These are phyloP conservation scores for Entomortierella parvispora DNA, from an alignment of 192 early-diverging fungal genomes.

Conservation along the genomic window DNA sequence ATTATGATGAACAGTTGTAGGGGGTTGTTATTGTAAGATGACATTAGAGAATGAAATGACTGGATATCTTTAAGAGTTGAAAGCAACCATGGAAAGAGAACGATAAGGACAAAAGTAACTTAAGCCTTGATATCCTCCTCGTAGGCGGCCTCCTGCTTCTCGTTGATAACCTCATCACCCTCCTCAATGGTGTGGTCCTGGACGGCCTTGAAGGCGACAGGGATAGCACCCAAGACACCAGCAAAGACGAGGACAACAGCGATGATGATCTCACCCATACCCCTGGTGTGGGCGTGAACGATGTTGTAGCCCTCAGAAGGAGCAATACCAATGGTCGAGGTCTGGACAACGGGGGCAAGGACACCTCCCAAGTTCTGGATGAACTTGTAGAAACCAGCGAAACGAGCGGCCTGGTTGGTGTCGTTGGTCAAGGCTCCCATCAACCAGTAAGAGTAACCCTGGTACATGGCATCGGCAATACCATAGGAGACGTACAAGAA, in stretches of 20 bases:
- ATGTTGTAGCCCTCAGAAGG: slow-evolving; percentile 18
- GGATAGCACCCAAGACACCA: slow-evolving; percentile 33
- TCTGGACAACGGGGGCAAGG: slow-evolving; percentile 41
- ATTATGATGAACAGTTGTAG: no score
- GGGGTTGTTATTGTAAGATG: no score
- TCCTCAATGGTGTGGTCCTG: slow-evolving; percentile 29
- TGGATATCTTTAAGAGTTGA: slow-evolving; percentile 2
- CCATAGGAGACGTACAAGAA: slow-evolving; percentile 82
- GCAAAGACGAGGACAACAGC: slow-evolving; percentile 31
- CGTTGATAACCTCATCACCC: slow-evolving; percentile 14
- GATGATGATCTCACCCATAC: slow-evolving; percentile 46
- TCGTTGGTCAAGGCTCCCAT: slow-evolving; percentile 89
- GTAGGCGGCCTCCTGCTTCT: slow-evolving; percentile 34
- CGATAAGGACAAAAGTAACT: background rate
- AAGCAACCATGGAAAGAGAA: background rate
- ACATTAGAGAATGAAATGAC: no score
- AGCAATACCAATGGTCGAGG: slow-evolving; percentile 30
- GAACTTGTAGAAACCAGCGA: slow-evolving; percentile 64
- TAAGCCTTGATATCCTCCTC: slow-evolving; percentile 43
- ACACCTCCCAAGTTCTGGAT: slow-evolving; percentile 48
- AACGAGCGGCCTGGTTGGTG: slow-evolving; percentile 74
- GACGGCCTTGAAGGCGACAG: slow-evolving; percentile 27
- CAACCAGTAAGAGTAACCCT: slow-evolving; percentile 83
- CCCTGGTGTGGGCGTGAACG: slow-evolving; percentile 5
- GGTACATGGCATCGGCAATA: slow-evolving; percentile 83